Evolutionary conservation across 305 asterid species (phyloP).

Genomic region (Galium porrigens): DNA sequence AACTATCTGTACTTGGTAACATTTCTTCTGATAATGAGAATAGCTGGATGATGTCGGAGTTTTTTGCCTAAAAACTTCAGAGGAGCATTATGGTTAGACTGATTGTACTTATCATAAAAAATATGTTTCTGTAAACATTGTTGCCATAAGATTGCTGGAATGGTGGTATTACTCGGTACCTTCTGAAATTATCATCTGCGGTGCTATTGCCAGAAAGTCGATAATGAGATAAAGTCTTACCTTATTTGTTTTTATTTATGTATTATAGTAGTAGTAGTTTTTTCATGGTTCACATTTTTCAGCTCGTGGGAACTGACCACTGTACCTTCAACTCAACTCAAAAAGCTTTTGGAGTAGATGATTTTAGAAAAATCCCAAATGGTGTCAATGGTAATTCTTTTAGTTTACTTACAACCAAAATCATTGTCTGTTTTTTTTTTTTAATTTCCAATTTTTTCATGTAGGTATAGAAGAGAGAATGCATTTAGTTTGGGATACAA

Average conservation of each 20-base stretch:
- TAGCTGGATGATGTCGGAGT: not conserved
- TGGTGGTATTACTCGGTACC: not conserved
- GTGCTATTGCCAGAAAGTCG: not conserved
- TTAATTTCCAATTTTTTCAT: constrained; percentile 6
- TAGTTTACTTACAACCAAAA: not conserved
- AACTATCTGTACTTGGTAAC: not conserved
- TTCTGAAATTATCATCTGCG: not conserved
- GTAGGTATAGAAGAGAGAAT: constrained; percentile 91
- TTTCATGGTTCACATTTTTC: constrained; percentile 25
- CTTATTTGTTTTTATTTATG: not conserved
- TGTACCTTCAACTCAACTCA: constrained; percentile 84
- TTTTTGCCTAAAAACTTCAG: not conserved
- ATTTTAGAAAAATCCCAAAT: constrained; percentile 94
- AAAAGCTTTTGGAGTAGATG: constrained; percentile 67
- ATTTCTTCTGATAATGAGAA: not conserved
- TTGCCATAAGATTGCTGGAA: not conserved
- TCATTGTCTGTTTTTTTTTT: not conserved
- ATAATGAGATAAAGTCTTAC: not conserved
- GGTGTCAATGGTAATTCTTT: constrained; percentile 69
- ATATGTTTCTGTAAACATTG: not conserved
- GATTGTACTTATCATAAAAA: not conserved
- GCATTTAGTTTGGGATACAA: constrained; percentile 88
- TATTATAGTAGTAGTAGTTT: not conserved
- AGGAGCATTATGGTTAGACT: not conserved
- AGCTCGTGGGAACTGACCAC: constrained; percentile 98